Evolutionary conservation across 441 rosid species (phyloP).

Genomic region (Erodium texanum): DNA sequence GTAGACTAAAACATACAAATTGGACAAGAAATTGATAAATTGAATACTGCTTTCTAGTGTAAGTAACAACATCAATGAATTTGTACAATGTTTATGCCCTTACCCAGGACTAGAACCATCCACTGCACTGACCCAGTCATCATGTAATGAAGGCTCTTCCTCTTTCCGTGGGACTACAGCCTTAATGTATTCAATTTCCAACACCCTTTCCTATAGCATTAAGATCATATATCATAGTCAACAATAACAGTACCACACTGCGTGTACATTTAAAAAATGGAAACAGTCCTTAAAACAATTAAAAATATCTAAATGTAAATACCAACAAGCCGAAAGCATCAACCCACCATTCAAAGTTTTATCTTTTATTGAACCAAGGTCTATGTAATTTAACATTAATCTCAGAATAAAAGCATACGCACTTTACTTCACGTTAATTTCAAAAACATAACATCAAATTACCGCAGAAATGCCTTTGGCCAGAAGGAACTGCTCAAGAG

Average conservation of each 20-base stretch:
- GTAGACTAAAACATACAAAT: not conserved
- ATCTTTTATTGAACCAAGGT: too few relatives aligned
- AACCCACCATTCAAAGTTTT: not conserved
- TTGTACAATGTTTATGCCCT: not conserved
- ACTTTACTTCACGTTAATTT: not conserved
- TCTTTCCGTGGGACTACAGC: conserved; percentile 78
- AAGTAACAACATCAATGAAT: not conserved
- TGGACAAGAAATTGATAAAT: not conserved
- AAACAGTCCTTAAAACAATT: not conserved
- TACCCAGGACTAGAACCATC: conserved; percentile 74
- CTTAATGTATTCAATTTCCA: conserved; percentile 87
- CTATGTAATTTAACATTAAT: too few relatives aligned
- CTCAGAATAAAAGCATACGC: too few relatives aligned
- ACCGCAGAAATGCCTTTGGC: conserved; percentile 93
- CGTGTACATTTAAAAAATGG: not conserved
- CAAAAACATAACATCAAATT: conserved; percentile 12
- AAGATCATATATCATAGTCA: conserved; percentile 1
- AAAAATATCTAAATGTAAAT: conserved; percentile 12
- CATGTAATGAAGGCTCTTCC: conserved; percentile 76
- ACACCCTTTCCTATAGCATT: conserved; percentile 59
- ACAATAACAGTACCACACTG: not conserved
- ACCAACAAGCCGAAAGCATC: not conserved
- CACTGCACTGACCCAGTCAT: conserved; percentile 97
- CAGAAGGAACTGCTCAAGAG: conserved; percentile 73
- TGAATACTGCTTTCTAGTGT: not conserved